Conservation (phyloP, 805 yeast genomes). For the Barnettozyma populi region DNA sequence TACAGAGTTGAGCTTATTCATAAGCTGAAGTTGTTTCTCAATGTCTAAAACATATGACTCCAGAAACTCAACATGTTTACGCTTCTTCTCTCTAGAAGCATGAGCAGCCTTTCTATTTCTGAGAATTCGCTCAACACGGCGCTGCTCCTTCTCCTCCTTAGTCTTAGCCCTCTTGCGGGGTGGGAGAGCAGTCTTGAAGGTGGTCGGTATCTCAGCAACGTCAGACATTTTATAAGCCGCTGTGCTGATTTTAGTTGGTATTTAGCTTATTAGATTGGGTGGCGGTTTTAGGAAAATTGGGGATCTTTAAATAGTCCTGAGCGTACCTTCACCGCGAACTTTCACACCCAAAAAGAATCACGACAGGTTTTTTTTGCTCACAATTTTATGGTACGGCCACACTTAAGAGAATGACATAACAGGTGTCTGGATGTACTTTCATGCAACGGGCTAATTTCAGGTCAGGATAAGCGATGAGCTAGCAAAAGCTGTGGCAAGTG, state of each 20-base stretch:
- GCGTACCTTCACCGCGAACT: neutral
- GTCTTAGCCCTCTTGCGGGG: constrained; percentile 97
- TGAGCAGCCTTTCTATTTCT: constrained; percentile 97
- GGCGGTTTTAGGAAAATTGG: neutral
- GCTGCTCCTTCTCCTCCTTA: constrained; percentile 93
- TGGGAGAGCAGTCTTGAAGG: constrained; percentile 56
- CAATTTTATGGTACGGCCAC: no score
- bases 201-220: constrained; percentile 26
- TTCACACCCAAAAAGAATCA: neutral
- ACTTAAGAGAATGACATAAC: no score
- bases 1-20: constrained; percentile 13
- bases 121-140: constrained; percentile 86
- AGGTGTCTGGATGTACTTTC: neutral
- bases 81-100: constrained; percentile 93
- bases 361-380: no score
- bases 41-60: constrained; percentile 37
- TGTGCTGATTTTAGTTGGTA: neutral
- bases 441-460: no score
- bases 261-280: neutral
- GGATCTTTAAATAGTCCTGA: neutral
- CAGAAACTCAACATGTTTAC: constrained; percentile 82
- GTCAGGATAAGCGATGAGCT: no score
- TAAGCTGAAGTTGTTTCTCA: constrained; percentile 21
- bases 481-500: no score
- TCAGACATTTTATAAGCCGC: constrained; percentile 15